Conservation (phyloP, 225 moss, liverwort and hornwort species). For the Sphagnum tenellum region DNA sequence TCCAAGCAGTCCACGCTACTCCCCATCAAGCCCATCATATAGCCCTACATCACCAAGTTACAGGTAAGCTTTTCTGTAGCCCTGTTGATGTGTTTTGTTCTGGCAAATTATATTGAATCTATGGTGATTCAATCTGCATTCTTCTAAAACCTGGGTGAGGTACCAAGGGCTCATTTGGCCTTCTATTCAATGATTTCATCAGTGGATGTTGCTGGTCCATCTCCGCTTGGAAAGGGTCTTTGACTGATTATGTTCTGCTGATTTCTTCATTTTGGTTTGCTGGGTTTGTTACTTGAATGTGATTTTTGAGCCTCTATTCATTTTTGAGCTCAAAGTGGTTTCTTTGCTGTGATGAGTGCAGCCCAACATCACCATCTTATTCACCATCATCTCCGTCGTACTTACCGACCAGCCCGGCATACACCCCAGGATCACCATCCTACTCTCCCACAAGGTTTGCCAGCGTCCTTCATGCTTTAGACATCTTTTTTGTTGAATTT, state of each 20-base stretch:
- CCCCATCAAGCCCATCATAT: constrained; percentile 61
- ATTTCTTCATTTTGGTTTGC: too few species aligned
- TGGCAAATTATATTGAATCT: neutral
- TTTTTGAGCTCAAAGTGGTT: too few species aligned
- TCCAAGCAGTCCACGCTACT: constrained; percentile 80
- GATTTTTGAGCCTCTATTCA: too few species aligned
- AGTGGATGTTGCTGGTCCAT: too few species aligned
- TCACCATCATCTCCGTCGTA: constrained; percentile 93
- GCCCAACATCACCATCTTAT: constrained; percentile 94
- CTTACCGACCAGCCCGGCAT: constrained; percentile 67
- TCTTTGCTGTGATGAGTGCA: constrained; percentile 18
- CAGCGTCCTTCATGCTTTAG: neutral
- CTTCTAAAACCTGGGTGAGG: neutral
- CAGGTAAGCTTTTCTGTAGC: constrained; percentile 27
- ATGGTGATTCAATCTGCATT: neutral
- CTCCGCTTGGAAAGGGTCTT: too few species aligned
- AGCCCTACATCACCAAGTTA: constrained; percentile 90
- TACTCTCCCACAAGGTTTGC: constrained; percentile 87
- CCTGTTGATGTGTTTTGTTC: too few species aligned
- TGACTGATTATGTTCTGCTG: too few species aligned
- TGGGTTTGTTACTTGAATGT: too few species aligned
- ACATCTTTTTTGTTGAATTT: too few species aligned
- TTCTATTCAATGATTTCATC: too few species aligned
- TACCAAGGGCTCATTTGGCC: too few species aligned
- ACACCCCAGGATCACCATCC: constrained; percentile 68